Base-by-base conservation (phyloP, 1,284 basidiomycete genomes). In the Papiliotrema laurentii region DNA sequence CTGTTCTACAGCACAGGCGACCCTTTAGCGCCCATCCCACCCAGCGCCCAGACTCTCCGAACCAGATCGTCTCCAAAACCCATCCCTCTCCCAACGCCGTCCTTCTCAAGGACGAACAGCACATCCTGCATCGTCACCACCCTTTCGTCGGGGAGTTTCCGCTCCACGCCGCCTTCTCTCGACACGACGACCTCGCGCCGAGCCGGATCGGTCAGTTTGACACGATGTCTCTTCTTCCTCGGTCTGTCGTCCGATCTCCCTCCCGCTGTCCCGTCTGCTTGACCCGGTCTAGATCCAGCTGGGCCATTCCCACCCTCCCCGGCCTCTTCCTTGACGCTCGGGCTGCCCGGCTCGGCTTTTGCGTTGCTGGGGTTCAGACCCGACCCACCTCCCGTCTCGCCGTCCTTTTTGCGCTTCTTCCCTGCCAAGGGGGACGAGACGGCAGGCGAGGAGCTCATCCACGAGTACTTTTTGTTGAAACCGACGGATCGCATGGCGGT, bases 41-140 rank as follows among this genome's bases (percentile, higher is more conserved):
- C 52, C 40, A 53, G 55, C 2, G 53, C 54, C 53, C 59, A 63
- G 11, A 62, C 50, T 33, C 50, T 56, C 41, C 54, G 50, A 26
- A 65, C 56, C 7, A 68, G 38, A 42, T 66, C 65, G 28, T 60
- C 62, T 5, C 54, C 49, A 21, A 55, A 51, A 2, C 64, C 68
- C 45, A 61, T 52, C 0, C 61, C 68, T n/a, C 53, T 54, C 2
- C 60, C 63, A 10, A 53, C 26, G 2, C 59, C 60, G 24, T 66
- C 64, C 49, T 60, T 58, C 43, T 70, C 68, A 36, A 72, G 46
- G n/a, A 65, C 69, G 52, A 69, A 72, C 24, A 64, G 47, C 31
- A 70, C 35, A 49, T 72, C 69, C 16, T 59, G 55, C 27, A 65
- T 24, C 9, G 69, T 70, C 11, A 72, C 46, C 5, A 60, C 66